Base-by-base conservation (phyloP, 176 grass and related monocot species). In the Oryza nivara region DNA sequence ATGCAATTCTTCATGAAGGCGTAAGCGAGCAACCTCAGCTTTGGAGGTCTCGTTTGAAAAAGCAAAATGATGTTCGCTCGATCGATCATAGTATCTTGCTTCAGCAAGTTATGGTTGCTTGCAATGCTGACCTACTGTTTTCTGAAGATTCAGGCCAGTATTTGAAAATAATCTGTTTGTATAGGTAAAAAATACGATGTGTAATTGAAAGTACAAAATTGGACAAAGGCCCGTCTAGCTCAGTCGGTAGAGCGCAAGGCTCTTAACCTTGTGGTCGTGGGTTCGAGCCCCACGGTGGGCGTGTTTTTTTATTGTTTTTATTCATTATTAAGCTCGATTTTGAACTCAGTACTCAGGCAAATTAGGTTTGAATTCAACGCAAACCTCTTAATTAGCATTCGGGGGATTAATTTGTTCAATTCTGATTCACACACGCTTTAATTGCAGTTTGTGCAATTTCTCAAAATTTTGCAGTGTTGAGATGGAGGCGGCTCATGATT, bases 251-350 rank as follows among this genome's bases (percentile, higher is more conserved):
- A 56, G 52, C 52, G 15, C 4, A 56, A 54, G 49, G 69, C 69
- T 72, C 69, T 72, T 89, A 83, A 75, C 77, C 77, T 85, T 87
- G 82, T 83, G 85, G 92, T 89, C 77, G 60, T 94, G 75, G 90
- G 88, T 90, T 92, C 79, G 90, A 88, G 90, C 90, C 85, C 84
- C 82, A 92, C 70, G 82, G 90, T 92, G 93, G 83, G 83, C 75
- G 36, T 38, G 35, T 36, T 34, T 2, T 2, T 34, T 34, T 36
- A 6, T 1, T 38, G 0, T 38, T 38, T 6, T 38, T 6, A 1
- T 38, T 38, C 4, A 38, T 38, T 38, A 38, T 38, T 38, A 38
- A 38, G 36, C 36, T 38, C 36, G 0, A 35, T 35, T 35, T 35
- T 4, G 34, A 35, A 35, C 34, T 35, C 13, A 15, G 34, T 4